Conservation (phyloP, 768 basidiomycete genomes). For the Pholiota molesta region DNA sequence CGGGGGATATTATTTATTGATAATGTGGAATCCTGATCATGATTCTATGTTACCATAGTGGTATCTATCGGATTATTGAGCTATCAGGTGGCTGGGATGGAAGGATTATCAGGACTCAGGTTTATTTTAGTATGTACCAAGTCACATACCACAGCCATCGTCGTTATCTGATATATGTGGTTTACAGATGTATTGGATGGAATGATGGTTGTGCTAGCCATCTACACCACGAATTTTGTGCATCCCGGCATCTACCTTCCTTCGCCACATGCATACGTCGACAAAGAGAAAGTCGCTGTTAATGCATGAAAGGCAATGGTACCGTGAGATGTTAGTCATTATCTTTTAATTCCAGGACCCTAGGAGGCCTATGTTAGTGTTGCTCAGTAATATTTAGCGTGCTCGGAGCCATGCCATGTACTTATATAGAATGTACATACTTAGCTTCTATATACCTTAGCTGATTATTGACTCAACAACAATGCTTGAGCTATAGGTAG, state of each 20-base stretch:
- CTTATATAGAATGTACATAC: no score
- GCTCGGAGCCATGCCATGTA: no score
- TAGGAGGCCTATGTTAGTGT: not conserved
- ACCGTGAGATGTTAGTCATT: not conserved
- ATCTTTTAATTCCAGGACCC: not conserved
- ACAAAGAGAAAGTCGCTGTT: not conserved
- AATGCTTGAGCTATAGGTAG: no score
- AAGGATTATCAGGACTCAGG: constrained; percentile 47
- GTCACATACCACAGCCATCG: not conserved
- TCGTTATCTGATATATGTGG: not conserved
- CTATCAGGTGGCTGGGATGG: constrained; percentile 54
- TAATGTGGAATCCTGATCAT: no score
- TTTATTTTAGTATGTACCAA: constrained; percentile 46
- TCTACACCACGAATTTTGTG: constrained; percentile 46
- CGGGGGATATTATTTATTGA: not conserved
- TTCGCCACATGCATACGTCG: not conserved
- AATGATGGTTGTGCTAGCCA: constrained; percentile 47
- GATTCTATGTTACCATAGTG: constrained; percentile 24
- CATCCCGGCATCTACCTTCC: constrained; percentile 39
- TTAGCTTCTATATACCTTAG: no score
- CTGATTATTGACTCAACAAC: no score
- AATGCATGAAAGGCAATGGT: not conserved
- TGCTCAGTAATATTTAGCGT: not conserved
- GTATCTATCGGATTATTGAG: constrained; percentile 55
- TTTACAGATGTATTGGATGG: constrained; percentile 49